Evolutionary conservation across 2,329 filamentous ascomycete species (phyloP), one percentile per base, ranked within the genome.

Genomic region (Hypoxylon sp.): DNA sequence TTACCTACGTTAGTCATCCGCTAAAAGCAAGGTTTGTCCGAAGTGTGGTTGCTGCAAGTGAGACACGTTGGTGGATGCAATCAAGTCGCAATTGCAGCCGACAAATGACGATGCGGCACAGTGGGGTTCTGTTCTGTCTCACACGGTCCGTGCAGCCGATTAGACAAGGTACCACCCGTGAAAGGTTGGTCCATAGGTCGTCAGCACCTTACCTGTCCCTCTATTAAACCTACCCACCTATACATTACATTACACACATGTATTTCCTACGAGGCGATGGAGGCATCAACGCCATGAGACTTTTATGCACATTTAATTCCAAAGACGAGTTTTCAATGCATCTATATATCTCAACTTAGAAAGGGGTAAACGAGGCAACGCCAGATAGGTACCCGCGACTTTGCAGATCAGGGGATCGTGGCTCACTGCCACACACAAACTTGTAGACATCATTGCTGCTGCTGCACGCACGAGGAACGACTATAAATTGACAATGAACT

Each of bases 1-100:
- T n/a, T n/a, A n/a, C n/a, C n/a, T 38, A 18, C 20, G 36, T 40
- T 40, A 40, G 36, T 40, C 36, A 40, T 18, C 36, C 36, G 7
- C 36, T 40, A 40, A 8, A 40, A 16, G 6, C 33, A 16, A 12
- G 33, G n/a, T n/a, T n/a, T n/a, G n/a, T n/a, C n/a, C n/a, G n/a
- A n/a, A n/a, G 7, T 38, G 33, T 38, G n/a, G 16, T 18, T 46
- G 16, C 42, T 46, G 42, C 42, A 46, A 46, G 42, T 46, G 42
- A 46, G 26, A 14, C 28, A 9, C 11, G 28, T 28, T 45, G 11
- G 6, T 46, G 14, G 24, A 22, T 46, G 42, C 24, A 26, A 46
- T 46, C 26, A 20, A 24, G 22, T 26, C 22, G 30, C 26, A n/a
- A 28, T 38, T n/a, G 30, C 18, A 40, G 14, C 36, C 36, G n/a